Evolutionary conservation across 2,329 filamentous ascomycete species (phyloP).

Genomic region (Fusarium decemcellulare): DNA sequence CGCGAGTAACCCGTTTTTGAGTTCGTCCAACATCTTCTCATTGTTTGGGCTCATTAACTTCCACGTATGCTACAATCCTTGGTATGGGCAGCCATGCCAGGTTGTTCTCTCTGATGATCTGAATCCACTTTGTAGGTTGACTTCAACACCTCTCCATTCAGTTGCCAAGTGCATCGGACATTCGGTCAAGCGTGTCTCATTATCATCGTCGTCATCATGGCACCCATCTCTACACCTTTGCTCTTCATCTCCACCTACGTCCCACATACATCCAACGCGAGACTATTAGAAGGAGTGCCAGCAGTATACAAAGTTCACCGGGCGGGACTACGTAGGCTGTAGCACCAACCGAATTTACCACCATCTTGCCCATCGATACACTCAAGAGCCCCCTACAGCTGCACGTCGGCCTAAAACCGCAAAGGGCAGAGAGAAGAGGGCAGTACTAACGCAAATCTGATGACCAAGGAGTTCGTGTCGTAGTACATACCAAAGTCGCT

Average conservation of each 20-base stretch:
- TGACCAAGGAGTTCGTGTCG: conserved; percentile 7
- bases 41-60: too few species aligned
- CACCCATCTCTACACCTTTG: not conserved
- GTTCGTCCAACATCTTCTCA: too few species aligned
- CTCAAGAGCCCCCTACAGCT: not conserved
- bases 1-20: too few species aligned
- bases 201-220: not conserved
- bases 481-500: conserved; percentile 21
- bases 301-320: not conserved
- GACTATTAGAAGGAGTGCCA: not conserved
- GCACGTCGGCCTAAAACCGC: not conserved
- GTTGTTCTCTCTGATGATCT: too few species aligned
- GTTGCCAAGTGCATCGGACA: too few species aligned
- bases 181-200: not conserved
- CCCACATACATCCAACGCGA: not conserved
- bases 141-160: too few species aligned
- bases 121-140: too few species aligned
- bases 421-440: not conserved
- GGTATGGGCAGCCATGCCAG: too few species aligned
- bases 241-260: not conserved
- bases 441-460: conserved; percentile 20
- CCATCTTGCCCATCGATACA: not conserved
- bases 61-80: too few species aligned
- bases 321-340: not conserved
- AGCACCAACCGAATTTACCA: not conserved